phyloP scores from a whole-genome alignment of 768 basidiomycete genomes.

The Candolleomyces efflorescens region DNA sequence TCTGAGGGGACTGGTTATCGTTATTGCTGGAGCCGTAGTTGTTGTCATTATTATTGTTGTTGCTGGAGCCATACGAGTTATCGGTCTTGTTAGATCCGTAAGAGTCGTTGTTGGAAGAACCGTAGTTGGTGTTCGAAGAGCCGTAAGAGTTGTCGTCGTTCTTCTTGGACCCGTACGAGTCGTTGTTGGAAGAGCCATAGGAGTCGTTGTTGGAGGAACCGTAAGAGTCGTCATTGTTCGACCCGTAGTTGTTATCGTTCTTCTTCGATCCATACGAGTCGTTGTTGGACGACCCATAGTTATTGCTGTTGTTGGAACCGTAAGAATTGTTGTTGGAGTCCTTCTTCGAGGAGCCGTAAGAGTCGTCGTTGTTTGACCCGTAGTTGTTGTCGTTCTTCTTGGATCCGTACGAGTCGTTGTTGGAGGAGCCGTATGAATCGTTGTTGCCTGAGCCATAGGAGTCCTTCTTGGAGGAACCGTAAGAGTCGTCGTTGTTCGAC shows the following conservation, averaged over 20 bases:
- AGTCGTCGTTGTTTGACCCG: slow-evolving; percentile 2
- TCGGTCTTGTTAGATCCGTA: slow-evolving; percentile 23
- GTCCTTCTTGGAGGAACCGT: slow-evolving; percentile 19
- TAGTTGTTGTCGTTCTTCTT: slow-evolving; percentile 14
- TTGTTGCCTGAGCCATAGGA: slow-evolving; percentile 19
- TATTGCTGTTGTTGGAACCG: slow-evolving; percentile 12
- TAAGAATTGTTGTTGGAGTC: slow-evolving; percentile 20
- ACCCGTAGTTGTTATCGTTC: slow-evolving; percentile 11
- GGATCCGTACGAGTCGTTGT: slow-evolving; percentile 17
- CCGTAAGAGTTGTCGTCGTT: slow-evolving; percentile 11
- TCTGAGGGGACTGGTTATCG: not conserved
- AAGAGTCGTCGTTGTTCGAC: slow-evolving; percentile 17
- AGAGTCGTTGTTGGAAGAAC: slow-evolving; percentile 15
- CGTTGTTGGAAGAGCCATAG: slow-evolving; percentile 18
- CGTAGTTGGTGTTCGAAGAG: slow-evolving; percentile 11
- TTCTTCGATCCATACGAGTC: slow-evolving; percentile 23
- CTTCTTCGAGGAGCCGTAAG: slow-evolving; percentile 22
- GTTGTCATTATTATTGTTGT: slow-evolving; percentile 11
- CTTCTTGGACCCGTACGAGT: slow-evolving; percentile 23
- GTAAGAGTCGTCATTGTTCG: slow-evolving; percentile 11
- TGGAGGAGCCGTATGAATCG: slow-evolving; percentile 8
- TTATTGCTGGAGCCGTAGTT: slow-evolving; percentile 11
- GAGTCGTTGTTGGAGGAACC: slow-evolving; percentile 23
- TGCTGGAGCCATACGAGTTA: slow-evolving; percentile 16
- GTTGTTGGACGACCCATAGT: slow-evolving; percentile 11